Percentiles rank a stretch among this genome's conserved stretches.
These are phyloP conservation scores for Rickenella mellea DNA, from an alignment of 768 basidiomycete species.

Conservation along the genomic window DNA sequence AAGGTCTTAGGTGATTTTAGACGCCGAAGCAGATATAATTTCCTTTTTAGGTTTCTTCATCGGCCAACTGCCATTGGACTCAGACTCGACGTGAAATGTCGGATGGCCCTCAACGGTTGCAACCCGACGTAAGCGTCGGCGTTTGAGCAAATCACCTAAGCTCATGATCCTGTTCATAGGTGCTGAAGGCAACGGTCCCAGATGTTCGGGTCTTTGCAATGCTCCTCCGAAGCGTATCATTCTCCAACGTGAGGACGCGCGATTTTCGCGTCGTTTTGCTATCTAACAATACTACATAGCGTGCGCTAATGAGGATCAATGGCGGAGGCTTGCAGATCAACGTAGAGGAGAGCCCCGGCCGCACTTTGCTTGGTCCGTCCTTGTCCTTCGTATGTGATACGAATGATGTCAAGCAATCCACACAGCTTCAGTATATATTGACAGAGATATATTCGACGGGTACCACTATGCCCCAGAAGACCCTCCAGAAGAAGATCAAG, in stretches of 20 bases:
- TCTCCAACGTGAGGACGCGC: conserved; percentile 53
- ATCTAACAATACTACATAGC: background rate
- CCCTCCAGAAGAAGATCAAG: conserved; percentile 18
- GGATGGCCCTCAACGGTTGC: no score
- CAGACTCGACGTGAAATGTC: no score
- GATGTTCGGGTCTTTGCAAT: conserved; percentile 78
- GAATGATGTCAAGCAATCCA: conserved; percentile 5
- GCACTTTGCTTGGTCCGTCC: background rate
- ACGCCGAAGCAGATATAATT: no score
- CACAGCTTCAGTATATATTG: conserved; percentile 52
- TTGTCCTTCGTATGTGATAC: background rate
- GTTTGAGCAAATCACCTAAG: no score
- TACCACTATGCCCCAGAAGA: conserved; percentile 51
- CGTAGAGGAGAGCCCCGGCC: conserved; percentile 1
- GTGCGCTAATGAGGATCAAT: no score
- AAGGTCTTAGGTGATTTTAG: no score
- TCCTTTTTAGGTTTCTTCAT: no score
- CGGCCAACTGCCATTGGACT: no score
- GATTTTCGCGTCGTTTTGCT: background rate
- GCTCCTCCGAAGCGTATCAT: conserved; percentile 74
- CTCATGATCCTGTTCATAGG: no score
- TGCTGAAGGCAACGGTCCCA: conserved; percentile 63
- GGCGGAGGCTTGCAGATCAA: no score
- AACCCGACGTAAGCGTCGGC: no score
- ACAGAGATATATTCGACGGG: conserved; percentile 69